Base-by-base conservation (phyloP, 2,329 filamentous ascomycete genomes). In the Aspergillus piperis region DNA sequence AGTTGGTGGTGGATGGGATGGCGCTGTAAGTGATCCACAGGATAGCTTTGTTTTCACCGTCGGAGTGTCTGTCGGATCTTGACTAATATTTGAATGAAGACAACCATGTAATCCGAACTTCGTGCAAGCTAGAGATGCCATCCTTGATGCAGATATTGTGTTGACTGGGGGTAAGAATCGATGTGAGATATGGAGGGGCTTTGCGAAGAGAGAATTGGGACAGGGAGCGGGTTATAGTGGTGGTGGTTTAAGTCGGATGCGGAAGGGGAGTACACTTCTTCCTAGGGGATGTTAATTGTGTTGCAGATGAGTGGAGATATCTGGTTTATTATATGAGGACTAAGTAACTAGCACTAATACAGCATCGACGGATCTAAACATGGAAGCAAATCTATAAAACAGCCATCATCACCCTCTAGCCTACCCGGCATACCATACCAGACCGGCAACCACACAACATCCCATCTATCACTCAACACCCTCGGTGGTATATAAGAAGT, bases 61-160 rank as follows among this genome's bases (percentile, higher is more conserved):
- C 10, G 10, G 3, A 11, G 3, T 15, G 2, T 15, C 21, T 17
- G 6, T 10, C 21, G 8, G 11, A 36, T 2, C 10, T 4, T 8
- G 2, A 2, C 41, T 60, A 13, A 62, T 47, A 3, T 8, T 1
- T 2, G 6, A 6, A 8, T 6, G 13, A 13, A 65, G 63, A 23
- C 63, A 65, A 62, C 63, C 63, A 3, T 65, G 63, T 53, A 64
- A 59, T 17, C 63, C 63, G 19, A 61, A 56, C 49, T 65, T 62
- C 41, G 21, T 65, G 19, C 57, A 60, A 21, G 63, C 57, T 10
- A 59, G 63, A 3, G 62, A 65, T 30, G 63, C 63, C 8, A 64
- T 65, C 15, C 54, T 65, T 0, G 63, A 65, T 11, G 63, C 62
- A 10, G 63, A 65, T 17, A 49, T 23, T 3, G 58, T 56, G 15